Conservation (phyloP, 2,329 filamentous ascomycete genomes). For the Tolypocladium endophyticum region DNA sequence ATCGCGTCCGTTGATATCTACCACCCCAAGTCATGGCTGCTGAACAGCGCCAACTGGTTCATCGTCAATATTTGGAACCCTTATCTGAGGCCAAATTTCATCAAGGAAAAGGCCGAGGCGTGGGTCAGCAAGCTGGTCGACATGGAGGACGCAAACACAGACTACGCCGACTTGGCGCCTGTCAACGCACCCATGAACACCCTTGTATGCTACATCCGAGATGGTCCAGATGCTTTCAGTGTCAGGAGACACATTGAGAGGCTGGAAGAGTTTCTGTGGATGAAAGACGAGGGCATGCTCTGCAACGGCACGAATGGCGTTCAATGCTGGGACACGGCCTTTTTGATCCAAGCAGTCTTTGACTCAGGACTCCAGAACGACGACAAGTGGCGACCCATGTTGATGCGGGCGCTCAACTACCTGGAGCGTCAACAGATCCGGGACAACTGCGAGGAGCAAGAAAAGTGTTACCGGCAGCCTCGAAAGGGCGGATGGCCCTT, state of each 20-base stretch:
- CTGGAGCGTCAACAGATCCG: conserved; percentile 86
- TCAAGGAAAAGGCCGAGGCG: conserved; percentile 64
- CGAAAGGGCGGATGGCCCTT: conserved; percentile 95
- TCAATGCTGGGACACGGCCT: conserved; percentile 93
- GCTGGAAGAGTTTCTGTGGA: conserved; percentile 79
- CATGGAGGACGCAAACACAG: conserved; percentile 89
- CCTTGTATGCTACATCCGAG: conserved; percentile 73
- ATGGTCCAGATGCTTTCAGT: conserved; percentile 64
- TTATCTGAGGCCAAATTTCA: conserved; percentile 53
- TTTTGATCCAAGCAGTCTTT: conserved; percentile 72
- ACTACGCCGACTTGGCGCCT: conserved; percentile 75
- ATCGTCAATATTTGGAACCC: conserved; percentile 74
- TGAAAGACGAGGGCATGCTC: conserved; percentile 86
- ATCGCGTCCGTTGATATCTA: conserved; percentile 79
- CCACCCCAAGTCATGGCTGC: conserved; percentile 78
- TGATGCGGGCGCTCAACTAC: conserved; percentile 72
- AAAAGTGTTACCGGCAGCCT: conserved; percentile 76
- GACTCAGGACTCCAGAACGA: conserved; percentile 71
- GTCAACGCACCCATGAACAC: conserved; percentile 88
- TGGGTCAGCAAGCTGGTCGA: conserved; percentile 77
- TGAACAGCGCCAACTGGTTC: conserved; percentile 70
- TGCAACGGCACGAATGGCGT: conserved; percentile 97
- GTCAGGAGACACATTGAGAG: conserved; percentile 72
- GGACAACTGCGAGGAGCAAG: conserved; percentile 68
- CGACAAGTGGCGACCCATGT: conserved; percentile 69